Percentiles rank a stretch among this genome's conserved stretches.
These are phyloP conservation scores for Suhomyces atakaporum DNA, from an alignment of 1,139 yeast genomes.

Conservation along the genomic window DNA sequence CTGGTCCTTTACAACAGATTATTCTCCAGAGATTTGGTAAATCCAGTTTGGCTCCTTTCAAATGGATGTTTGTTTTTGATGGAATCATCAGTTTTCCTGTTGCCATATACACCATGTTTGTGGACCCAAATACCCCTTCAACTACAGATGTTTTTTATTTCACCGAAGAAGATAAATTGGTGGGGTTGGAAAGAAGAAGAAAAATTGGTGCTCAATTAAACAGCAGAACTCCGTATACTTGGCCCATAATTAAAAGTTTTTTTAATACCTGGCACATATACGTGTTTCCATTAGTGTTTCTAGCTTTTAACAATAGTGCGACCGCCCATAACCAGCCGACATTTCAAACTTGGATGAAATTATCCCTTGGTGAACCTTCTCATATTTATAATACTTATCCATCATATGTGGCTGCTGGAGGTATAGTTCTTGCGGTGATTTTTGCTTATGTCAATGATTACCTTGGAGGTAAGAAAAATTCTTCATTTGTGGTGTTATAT, in stretches of 20 bases:
- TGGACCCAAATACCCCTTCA: not conserved
- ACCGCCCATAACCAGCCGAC: constrained; percentile 48
- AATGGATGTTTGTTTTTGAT: not conserved
- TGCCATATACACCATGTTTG: not conserved
- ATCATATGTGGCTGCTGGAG: constrained; percentile 43
- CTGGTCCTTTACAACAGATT: not conserved
- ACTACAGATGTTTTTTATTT: not conserved
- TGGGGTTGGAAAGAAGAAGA: not conserved
- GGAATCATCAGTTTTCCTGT: not conserved
- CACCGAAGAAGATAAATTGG: not conserved
- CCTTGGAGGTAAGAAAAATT: constrained; percentile 43
- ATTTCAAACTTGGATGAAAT: constrained; percentile 55
- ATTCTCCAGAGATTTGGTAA: not conserved
- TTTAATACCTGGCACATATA: not conserved
- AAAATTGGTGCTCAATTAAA: not conserved
- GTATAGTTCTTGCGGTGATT: constrained; percentile 41
- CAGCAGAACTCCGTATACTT: not conserved
- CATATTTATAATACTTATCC: constrained; percentile 50
- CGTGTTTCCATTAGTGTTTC: not conserved
- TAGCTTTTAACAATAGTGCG: not conserved
- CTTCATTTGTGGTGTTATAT: constrained; percentile 34
- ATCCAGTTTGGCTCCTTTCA: not conserved
- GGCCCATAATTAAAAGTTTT: not conserved
- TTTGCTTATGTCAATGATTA: constrained; percentile 46
- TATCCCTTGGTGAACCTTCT: constrained; percentile 36